Conservation (phyloP, 1,139 yeast species). For the Zygoascus hellenicus region DNA sequence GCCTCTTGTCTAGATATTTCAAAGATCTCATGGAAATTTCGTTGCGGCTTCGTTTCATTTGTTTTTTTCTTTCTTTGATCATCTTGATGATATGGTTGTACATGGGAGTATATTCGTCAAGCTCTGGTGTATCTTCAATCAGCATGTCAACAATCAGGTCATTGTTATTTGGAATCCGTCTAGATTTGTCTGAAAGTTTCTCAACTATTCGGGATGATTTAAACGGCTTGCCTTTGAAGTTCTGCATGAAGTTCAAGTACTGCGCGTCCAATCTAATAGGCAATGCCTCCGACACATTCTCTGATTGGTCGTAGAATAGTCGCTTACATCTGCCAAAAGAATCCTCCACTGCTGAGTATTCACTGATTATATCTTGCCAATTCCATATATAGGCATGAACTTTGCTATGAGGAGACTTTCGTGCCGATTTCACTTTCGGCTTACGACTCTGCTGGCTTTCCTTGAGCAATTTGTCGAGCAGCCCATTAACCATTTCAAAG, state of each 20-base stretch:
- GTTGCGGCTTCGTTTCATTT: too few relatives aligned
- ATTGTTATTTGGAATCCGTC: too few relatives aligned
- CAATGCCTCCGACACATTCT: neutral
- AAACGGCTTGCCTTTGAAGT: neutral
- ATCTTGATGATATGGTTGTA: too few relatives aligned
- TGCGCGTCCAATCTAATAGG: slow-evolving; percentile 5
- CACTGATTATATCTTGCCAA: slow-evolving; percentile 19
- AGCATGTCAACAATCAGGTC: too few relatives aligned
- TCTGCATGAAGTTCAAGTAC: neutral
- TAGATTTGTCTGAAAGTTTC: too few relatives aligned
- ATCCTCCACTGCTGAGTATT: slow-evolving; percentile 17
- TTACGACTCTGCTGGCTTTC: slow-evolving; percentile 1
- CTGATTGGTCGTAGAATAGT: slow-evolving; percentile 16
- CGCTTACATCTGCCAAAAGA: slow-evolving; percentile 19
- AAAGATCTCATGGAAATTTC: too few relatives aligned
- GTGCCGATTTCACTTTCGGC: neutral
- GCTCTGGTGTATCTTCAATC: too few relatives aligned
- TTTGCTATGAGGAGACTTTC: neutral
- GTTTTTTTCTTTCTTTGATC: too few relatives aligned
- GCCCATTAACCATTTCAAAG: slow-evolving; percentile 14
- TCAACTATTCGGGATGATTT: too few relatives aligned
- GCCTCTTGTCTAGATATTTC: too few relatives aligned
- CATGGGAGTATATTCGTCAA: too few relatives aligned
- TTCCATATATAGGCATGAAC: slow-evolving; percentile 1
- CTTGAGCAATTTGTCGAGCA: slow-evolving; percentile 13